A percentile compares a stretch with the other conserved stretches of the same genome.
These are phyloP conservation scores for Colletotrichum siamense DNA, from an alignment of 2,329 filamentous ascomycete species.

Conservation along the genomic window DNA sequence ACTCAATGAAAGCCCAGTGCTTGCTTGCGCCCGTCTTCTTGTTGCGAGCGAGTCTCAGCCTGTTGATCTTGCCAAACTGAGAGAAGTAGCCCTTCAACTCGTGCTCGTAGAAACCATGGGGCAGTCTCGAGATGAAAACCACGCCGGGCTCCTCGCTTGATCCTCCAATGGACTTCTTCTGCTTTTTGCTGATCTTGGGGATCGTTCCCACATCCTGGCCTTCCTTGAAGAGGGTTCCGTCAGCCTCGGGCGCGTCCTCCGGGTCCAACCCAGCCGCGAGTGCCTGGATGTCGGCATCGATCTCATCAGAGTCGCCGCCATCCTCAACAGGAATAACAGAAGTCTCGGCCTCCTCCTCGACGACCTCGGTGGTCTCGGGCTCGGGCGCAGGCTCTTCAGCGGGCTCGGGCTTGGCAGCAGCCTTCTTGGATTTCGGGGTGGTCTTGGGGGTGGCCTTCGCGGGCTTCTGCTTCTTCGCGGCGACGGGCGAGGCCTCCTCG, in stretches of 20 bases:
- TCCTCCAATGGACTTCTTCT: conserved; percentile 36
- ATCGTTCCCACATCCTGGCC: conserved; percentile 58
- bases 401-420: conserved; percentile 35
- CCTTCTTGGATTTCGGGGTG: conserved; percentile 55
- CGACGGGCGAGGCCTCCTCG: conserved; percentile 50
- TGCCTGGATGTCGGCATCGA: conserved; percentile 46
- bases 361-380: conserved; percentile 23
- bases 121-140: conserved; percentile 89
- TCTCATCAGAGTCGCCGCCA: conserved; percentile 42
- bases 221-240: conserved; percentile 46
- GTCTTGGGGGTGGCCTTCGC: conserved; percentile 50
- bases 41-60: conserved; percentile 79
- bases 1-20: conserved; percentile 96
- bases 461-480: conserved; percentile 52
- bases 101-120: conserved; percentile 94
- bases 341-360: conserved; percentile 25
- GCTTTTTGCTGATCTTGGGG: conserved; percentile 52
- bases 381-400: conserved; percentile 26
- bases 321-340: conserved; percentile 31
- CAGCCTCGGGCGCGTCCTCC: conserved; percentile 36
- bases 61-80: conserved; percentile 86
- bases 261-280: conserved; percentile 50
- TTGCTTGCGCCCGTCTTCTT: conserved; percentile 89
- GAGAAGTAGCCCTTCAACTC: conserved; percentile 94
- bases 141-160: conserved; percentile 70